phyloP scores from a whole-genome alignment of 257 asterid genomes.

The Solanum pinnatisectum region DNA sequence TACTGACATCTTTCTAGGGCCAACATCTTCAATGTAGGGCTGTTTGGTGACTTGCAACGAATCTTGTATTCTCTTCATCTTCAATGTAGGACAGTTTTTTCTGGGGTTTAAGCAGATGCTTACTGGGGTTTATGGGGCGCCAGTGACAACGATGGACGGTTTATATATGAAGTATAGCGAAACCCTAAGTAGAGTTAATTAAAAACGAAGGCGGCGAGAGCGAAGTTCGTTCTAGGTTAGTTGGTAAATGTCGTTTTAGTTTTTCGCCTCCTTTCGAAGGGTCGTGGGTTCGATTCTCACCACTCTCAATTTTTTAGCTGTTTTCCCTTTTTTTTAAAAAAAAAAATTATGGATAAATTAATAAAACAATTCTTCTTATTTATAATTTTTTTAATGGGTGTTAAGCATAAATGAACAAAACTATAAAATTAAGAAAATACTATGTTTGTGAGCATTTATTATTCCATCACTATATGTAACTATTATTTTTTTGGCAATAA shows the following conservation, averaged over 20 bases:
- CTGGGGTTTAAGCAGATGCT: not conserved
- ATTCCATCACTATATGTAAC: not conserved
- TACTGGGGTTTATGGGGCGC: not conserved
- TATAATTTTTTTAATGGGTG: no score
- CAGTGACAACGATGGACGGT: not conserved
- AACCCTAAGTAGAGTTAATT: not conserved
- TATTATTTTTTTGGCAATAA: no score
- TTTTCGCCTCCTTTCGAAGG: not conserved
- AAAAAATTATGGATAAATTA: no score
- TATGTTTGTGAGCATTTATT: not conserved
- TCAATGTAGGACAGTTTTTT: not conserved
- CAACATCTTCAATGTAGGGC: conserved; percentile 75
- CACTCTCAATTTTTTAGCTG: not conserved
- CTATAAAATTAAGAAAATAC: no score
- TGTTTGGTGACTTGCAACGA: conserved; percentile 52
- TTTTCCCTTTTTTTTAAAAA: no score
- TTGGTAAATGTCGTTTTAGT: not conserved
- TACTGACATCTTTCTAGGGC: conserved; percentile 74
- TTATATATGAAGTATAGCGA: not conserved
- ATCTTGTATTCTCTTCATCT: conserved; percentile 34
- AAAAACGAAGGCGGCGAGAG: not conserved
- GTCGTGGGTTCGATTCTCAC: not conserved
- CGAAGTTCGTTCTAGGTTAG: not conserved
- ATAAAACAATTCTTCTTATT: not conserved
- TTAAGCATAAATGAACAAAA: no score